These are phyloP conservation scores for Lecanoromycetidae sp. DNA, from an alignment of 2,329 filamentous ascomycete genomes.

Conservation along the genomic window DNA sequence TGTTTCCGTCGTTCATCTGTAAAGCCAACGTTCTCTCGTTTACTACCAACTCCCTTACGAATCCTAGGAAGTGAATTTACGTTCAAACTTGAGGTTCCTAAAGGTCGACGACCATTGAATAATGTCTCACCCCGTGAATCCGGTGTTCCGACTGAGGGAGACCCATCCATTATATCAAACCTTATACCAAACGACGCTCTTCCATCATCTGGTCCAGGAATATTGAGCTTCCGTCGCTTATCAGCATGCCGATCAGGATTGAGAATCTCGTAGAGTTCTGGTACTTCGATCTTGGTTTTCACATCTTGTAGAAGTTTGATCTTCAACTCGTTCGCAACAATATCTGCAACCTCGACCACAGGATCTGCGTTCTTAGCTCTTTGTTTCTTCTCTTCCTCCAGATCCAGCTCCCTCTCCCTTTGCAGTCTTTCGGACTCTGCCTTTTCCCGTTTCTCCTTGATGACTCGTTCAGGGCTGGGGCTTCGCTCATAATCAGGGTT, in stretches of 20 bases:
- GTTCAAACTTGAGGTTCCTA: slow-evolving; percentile 35
- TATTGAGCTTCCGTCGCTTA: slow-evolving; percentile 69
- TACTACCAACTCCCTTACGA: slow-evolving; percentile 50
- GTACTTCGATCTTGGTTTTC: slow-evolving; percentile 72
- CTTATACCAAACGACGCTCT: slow-evolving; percentile 44
- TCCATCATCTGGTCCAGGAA: slow-evolving; percentile 55
- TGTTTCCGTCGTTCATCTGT: slow-evolving; percentile 54
- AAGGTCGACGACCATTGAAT: slow-evolving; percentile 28
- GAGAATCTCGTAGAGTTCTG: slow-evolving; percentile 66
- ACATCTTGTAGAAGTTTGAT: slow-evolving; percentile 84
- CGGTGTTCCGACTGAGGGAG: slow-evolving; percentile 52
- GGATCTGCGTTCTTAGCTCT: slow-evolving; percentile 82
- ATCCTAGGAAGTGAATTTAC: slow-evolving; percentile 61
- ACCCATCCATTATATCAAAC: slow-evolving; percentile 50
- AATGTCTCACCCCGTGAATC: slow-evolving; percentile 33
- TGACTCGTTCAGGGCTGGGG: slow-evolving; percentile 33
- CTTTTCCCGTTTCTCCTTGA: slow-evolving; percentile 42
- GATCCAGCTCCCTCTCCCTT: slow-evolving; percentile 65
- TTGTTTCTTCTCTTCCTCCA: slow-evolving; percentile 82
- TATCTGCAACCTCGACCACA: slow-evolving; percentile 68
- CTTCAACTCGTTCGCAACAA: slow-evolving; percentile 66
- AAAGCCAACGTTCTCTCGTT: slow-evolving; percentile 51
- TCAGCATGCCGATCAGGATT: slow-evolving; percentile 67
- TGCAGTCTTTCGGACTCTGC: slow-evolving; percentile 55
- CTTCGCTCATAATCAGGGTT: slow-evolving; percentile 49